Evolutionary conservation across 2,329 filamentous ascomycete species (phyloP), one percentile per base, ranked within the genome.

Genomic region (Aspergillus quadricinctus): DNA sequence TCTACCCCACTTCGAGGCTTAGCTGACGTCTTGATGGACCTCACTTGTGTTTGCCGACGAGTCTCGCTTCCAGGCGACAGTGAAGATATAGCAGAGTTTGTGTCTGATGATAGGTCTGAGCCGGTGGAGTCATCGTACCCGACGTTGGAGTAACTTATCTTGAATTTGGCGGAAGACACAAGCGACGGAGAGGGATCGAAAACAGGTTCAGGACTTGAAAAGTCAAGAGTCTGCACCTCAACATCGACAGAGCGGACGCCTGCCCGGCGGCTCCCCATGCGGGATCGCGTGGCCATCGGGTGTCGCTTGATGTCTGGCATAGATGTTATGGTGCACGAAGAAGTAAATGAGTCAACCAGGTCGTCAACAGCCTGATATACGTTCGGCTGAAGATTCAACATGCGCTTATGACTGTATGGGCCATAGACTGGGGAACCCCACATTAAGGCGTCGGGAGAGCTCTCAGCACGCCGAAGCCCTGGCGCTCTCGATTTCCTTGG

Each of bases 271-370:
- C 57, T 37, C 56, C 57, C 55, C 9, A 43, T 46, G 17, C 55
- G 58, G 27, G 58, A 21, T 29, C 54, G 60, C 17, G 48, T 50
- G 28, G 55, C 46, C 52, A 60, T 48, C 3, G 66, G 62, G 37
- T 61, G 63, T 17, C 59, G 58, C 46, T 71, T 72, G n/a, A 58
- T 48, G 29, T 49, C 53, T 23, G 57, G 52, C 29, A 55, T 52
- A 31, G 59, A 56, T 21, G 65, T 60, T 37, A 63, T 52, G 31
- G 56, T 63, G 54, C 57, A 65, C 35, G 62, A 54, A 4, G 65
- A 63, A 4, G 69, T 64, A 40, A 71, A 71, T 19, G 58, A 54
- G 25, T 61, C 62, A 23, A 65, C 57, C n/a, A 68, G 51, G 23
- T 64, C 59, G 55, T 70, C 63, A 48, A 71, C 54, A 19, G 61